Evolutionary conservation across 164 flowering plant species (phyloP).

Genomic region (Buxus sempervirens): DNA sequence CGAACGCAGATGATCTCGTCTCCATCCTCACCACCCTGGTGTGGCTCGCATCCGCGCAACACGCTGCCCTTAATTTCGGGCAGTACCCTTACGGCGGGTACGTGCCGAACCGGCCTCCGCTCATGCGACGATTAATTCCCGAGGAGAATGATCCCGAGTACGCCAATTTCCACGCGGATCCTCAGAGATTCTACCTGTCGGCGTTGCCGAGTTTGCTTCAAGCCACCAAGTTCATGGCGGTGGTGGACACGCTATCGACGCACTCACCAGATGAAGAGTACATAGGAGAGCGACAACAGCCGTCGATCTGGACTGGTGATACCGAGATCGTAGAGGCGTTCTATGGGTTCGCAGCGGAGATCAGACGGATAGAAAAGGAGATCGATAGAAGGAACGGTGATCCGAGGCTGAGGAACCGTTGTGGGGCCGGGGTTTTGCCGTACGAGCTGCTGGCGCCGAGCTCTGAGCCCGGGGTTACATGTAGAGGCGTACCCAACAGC

Average conservation of each 20-base stretch:
- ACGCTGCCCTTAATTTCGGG: slow-evolving; percentile 93
- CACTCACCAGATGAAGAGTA: slow-evolving; percentile 98
- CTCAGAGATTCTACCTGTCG: slow-evolving; percentile 64
- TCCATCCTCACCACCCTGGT: slow-evolving; percentile 77
- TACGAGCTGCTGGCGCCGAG: slow-evolving; percentile 88
- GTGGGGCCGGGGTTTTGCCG: slow-evolving; percentile 92
- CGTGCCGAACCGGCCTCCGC: slow-evolving; percentile 91
- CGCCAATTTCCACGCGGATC: slow-evolving; percentile 51
- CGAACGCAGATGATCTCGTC: slow-evolving; percentile 39
- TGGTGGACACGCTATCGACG: slow-evolving; percentile 80
- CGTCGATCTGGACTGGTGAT: slow-evolving; percentile 75
- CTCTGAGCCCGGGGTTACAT: slow-evolving; percentile 83
- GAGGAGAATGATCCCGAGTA: slow-evolving; percentile 72
- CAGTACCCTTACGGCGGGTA: slow-evolving; percentile 97
- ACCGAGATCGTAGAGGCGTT: slow-evolving; percentile 64
- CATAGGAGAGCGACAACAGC: slow-evolving; percentile 74
- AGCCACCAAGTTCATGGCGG: slow-evolving; percentile 83
- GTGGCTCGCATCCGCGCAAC: slow-evolving; percentile 96
- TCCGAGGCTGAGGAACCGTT: slow-evolving; percentile 52
- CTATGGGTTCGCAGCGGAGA: slow-evolving; percentile 68
- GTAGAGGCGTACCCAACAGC: slow-evolving; percentile 91
- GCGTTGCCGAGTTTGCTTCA: slow-evolving; percentile 69
- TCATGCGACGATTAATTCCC: slow-evolving; percentile 78
- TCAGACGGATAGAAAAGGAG: slow-evolving; percentile 62
- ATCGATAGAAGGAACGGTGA: slow-evolving; percentile 68